These are phyloP conservation scores for Cruciata laevipes DNA, from an alignment of 257 asterid genomes.

Conservation along the genomic window DNA sequence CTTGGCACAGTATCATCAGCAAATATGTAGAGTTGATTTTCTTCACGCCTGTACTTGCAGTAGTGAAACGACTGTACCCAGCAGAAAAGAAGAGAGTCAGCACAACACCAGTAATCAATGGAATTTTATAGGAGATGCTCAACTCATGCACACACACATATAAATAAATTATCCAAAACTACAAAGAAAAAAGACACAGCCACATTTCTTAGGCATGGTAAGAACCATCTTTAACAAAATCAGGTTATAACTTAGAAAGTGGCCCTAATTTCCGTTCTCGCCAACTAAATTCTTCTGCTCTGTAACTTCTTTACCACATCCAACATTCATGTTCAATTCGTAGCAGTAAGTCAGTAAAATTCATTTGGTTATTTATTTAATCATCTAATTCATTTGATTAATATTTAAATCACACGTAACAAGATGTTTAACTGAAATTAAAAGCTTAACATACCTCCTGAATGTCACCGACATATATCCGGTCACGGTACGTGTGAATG, in stretches of 20 bases:
- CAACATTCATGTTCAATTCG: neutral
- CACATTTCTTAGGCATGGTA: neutral
- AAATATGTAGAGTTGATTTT: slow-evolving; percentile 91
- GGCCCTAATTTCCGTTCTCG: neutral
- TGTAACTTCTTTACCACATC: neutral
- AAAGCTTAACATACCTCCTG: slow-evolving; percentile 69
- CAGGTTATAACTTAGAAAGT: neutral
- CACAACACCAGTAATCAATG: neutral
- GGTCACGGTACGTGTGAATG: slow-evolving; percentile 90
- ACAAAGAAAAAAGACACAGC: neutral
- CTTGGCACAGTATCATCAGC: slow-evolving; percentile 99
- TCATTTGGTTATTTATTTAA: too few relatives aligned
- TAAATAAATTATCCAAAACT: neutral
- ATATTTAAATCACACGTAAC: neutral
- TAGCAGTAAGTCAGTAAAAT: neutral
- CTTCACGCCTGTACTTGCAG: slow-evolving; percentile 98
- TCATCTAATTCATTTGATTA: neutral
- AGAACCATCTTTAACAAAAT: neutral
- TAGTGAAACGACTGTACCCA: slow-evolving; percentile 83
- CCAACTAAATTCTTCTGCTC: neutral
- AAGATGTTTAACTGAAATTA: neutral
- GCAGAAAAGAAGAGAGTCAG: slow-evolving; percentile 12
- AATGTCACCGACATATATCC: slow-evolving; percentile 97
- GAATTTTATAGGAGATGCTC: neutral
- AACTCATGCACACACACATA: neutral